Evolutionary conservation across 352 stramenopile genomes (phyloP), one percentile per base, ranked within the genome.

Genomic region (Phytophthora hybrid): DNA sequence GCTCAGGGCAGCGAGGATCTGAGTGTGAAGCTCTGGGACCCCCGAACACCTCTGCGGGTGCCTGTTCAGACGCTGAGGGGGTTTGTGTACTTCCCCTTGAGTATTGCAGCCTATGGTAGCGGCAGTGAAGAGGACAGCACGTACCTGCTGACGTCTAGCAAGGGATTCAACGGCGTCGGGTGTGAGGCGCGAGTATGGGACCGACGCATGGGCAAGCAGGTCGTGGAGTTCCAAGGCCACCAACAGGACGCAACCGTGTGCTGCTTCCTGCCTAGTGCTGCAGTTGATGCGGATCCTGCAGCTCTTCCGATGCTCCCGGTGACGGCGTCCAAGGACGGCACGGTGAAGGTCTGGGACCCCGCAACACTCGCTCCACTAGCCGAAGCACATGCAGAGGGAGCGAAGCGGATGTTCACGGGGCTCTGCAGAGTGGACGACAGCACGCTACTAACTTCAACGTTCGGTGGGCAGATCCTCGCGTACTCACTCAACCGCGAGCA

Each of bases 81-180:
- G 31, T 95, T 92, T 66, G 76, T 95, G 26, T 94, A 97, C 75
- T 96, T 96, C 61, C 85, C 90, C 0, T 71, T 95, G 14, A 82
- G 85, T 23, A 76, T 97, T 62, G 84, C 75, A 11, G 75, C 71
- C 4, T 72, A 64, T 59, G 11, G 39, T 5, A 56, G 23, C 16
- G 69, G 31, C 16, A 31, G 47, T 37, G 62, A 77, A 0, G 18
- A 32, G 31, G 83, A 93, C 29, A 82, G 70, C 4, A 78, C 78
- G 4, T 93, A 94, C 63, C 21, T 97, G 10, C 54, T 95, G 32
- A 96, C 90, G 3, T 94, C 88, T 3, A 97, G 90, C 65, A 97
- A 96, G 70, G 90, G 90, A 0, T 95, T 95, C 63, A 97, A 91
- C 53, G 86, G 89, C 10, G 84, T 97, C 26, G 90, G 90, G 2